phyloP scores from a whole-genome alignment of 1,284 basidiomycete species.

The Moesziomyces sp. region DNA sequence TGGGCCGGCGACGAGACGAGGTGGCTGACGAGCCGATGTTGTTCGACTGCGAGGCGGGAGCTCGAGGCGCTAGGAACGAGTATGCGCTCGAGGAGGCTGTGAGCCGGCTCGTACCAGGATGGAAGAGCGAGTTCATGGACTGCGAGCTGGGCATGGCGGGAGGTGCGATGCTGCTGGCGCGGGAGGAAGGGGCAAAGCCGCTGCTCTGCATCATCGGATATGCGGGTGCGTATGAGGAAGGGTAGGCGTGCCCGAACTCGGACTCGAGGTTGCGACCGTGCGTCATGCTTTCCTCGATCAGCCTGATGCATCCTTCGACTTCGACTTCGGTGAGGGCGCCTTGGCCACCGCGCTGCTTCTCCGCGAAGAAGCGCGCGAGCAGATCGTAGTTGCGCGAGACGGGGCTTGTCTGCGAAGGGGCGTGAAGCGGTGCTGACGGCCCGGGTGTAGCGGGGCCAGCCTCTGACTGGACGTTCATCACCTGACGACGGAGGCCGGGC shows the following conservation, averaged over 20 bases:
- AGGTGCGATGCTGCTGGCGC: slow-evolving; percentile 42
- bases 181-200: slow-evolving; percentile 19
- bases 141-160: slow-evolving; percentile 28
- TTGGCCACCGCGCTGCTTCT: slow-evolving; percentile 49
- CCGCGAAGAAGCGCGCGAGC: slow-evolving; percentile 56
- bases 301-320: slow-evolving; percentile 50
- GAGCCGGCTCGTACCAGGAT: slow-evolving; percentile 31
- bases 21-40: slow-evolving; percentile 9
- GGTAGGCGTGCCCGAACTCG: slow-evolving; percentile 16
- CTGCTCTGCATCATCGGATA: slow-evolving; percentile 5
- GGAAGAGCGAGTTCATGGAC: slow-evolving; percentile 37
- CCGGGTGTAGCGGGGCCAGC: slow-evolving; percentile 8
- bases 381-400: slow-evolving; percentile 58
- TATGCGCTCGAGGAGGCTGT: slow-evolving; percentile 33
- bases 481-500: slow-evolving; percentile 38
- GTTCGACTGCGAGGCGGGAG: slow-evolving; percentile 14
- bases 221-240: slow-evolving; percentile 8
- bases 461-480: slow-evolving; percentile 2
- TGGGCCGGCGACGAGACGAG: slow-evolving; percentile 24
- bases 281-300: slow-evolving; percentile 56
- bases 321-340: slow-evolving; percentile 54
- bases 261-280: slow-evolving; percentile 39
- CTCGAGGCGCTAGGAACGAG: slow-evolving; percentile 45
- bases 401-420: slow-evolving; percentile 35
- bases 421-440: slow-evolving; percentile 17